Conservation (phyloP, 768 basidiomycete genomes). For the Phaffia australis region DNA sequence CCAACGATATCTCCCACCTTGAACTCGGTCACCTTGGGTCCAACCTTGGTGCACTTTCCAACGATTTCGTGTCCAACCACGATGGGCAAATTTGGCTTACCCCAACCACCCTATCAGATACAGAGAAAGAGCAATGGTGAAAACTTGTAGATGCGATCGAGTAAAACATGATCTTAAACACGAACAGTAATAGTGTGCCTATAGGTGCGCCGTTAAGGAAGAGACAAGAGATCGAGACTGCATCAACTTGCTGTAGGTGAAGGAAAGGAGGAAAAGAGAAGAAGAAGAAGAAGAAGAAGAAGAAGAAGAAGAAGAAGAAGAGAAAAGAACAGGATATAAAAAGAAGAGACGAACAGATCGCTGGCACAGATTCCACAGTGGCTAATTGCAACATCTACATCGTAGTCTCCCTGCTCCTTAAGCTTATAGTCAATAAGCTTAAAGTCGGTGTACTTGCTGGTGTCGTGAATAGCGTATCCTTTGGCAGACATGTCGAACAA, state of each 20-base stretch:
- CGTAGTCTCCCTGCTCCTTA: conserved; percentile 47
- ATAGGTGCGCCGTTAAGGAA: too few relatives aligned
- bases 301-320: too few relatives aligned
- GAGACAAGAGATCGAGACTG: too few relatives aligned
- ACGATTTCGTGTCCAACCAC: conserved; percentile 49
- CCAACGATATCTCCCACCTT: conserved; percentile 53
- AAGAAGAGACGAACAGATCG: not conserved
- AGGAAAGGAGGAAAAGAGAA: too few relatives aligned
- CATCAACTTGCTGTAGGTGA: too few relatives aligned
- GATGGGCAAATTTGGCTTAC: not conserved
- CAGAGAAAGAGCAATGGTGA: too few relatives aligned
- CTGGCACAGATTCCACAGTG: conserved; percentile 37
- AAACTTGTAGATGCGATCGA: too few relatives aligned
- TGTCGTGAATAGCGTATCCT: conserved; percentile 24
- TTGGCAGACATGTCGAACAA: not conserved
- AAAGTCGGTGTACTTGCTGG: conserved; percentile 22
- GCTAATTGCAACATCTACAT: conserved; percentile 50
- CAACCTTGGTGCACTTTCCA: conserved; percentile 48
- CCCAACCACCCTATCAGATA: too few relatives aligned
- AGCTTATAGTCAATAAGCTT: conserved; percentile 42
- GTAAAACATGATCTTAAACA: too few relatives aligned
- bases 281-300: too few relatives aligned
- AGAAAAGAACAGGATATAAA: too few relatives aligned
- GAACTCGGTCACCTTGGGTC: conserved; percentile 47
- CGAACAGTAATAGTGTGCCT: too few relatives aligned